These are phyloP conservation scores for Wickerhamomyces sp. DNA, from an alignment of 1,139 yeast genomes.

Conservation along the genomic window DNA sequence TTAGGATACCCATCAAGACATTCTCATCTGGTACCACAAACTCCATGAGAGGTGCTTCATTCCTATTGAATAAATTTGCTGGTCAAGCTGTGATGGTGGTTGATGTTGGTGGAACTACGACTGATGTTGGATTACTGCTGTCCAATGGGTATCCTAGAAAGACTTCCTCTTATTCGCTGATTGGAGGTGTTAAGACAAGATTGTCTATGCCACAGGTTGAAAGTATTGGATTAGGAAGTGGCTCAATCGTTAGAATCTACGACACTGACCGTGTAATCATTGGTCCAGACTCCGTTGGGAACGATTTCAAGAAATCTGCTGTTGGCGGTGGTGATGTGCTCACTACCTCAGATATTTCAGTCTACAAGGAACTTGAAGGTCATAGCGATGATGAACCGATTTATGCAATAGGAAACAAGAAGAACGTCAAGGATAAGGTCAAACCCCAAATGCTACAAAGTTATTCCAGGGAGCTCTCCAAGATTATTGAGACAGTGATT, in stretches of 20 bases:
- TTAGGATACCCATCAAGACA: constrained; percentile 34
- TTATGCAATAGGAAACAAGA: constrained; percentile 19
- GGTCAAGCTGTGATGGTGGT: constrained; percentile 32
- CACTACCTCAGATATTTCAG: constrained; percentile 32
- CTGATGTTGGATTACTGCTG: constrained; percentile 38
- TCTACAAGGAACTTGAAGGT: constrained; percentile 6
- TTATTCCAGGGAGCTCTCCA: constrained; percentile 12
- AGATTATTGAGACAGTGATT: constrained; percentile 28
- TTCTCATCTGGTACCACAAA: constrained; percentile 43
- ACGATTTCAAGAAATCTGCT: constrained; percentile 27
- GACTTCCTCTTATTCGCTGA: constrained; percentile 31
- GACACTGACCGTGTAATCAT: constrained; percentile 11
- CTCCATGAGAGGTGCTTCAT: constrained; percentile 43
- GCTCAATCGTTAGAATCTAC: constrained; percentile 32
- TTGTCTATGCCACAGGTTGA: constrained; percentile 43
- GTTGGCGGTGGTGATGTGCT: constrained; percentile 36
- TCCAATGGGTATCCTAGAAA: constrained; percentile 38
- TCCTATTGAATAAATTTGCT: constrained; percentile 27
- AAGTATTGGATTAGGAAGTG: constrained; percentile 41
- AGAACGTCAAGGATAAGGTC: constrained; percentile 18
- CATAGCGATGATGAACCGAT: not conserved
- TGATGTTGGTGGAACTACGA: constrained; percentile 42
- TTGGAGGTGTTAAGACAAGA: constrained; percentile 40
- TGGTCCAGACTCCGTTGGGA: constrained; percentile 38
- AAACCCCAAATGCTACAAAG: constrained; percentile 7